Conservation (phyloP, 306 rosid genomes). For the Benincasa hispida region DNA sequence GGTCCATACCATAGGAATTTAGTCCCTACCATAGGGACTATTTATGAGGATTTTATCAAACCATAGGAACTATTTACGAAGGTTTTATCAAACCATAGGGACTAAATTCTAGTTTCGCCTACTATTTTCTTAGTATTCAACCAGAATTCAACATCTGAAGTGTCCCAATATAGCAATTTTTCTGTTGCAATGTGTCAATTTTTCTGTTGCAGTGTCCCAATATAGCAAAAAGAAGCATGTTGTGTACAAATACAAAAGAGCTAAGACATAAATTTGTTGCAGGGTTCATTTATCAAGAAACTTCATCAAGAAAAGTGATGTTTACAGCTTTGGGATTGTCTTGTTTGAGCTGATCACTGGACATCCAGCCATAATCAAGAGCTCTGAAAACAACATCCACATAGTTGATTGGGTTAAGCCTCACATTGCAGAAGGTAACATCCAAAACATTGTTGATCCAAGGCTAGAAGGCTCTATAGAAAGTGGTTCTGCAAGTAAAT, state of each 20-base stretch:
- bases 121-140: no score
- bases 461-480: slow-evolving; percentile 4
- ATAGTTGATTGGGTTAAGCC: slow-evolving; percentile 14
- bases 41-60: no score
- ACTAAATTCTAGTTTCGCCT: no score
- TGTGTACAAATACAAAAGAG: neutral
- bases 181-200: no score
- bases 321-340: slow-evolving; percentile 16
- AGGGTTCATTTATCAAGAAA: neutral
- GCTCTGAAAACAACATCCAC: slow-evolving; percentile 6
- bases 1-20: no score
- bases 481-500: slow-evolving; percentile 1
- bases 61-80: no score
- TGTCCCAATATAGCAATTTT: no score
- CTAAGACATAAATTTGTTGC: neutral
- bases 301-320: slow-evolving; percentile 15
- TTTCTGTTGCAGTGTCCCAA: no score
- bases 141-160: no score
- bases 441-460: slow-evolving; percentile 13
- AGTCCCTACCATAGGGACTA: no score
- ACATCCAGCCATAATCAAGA: slow-evolving; percentile 6
- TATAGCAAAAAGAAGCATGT: neutral
- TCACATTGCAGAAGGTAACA: slow-evolving; percentile 1
- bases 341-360: slow-evolving; percentile 17
- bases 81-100: no score